These are phyloP conservation scores for Apophysomyces variabilis DNA, from an alignment of 371 early-diverging fungal species.

Conservation along the genomic window DNA sequence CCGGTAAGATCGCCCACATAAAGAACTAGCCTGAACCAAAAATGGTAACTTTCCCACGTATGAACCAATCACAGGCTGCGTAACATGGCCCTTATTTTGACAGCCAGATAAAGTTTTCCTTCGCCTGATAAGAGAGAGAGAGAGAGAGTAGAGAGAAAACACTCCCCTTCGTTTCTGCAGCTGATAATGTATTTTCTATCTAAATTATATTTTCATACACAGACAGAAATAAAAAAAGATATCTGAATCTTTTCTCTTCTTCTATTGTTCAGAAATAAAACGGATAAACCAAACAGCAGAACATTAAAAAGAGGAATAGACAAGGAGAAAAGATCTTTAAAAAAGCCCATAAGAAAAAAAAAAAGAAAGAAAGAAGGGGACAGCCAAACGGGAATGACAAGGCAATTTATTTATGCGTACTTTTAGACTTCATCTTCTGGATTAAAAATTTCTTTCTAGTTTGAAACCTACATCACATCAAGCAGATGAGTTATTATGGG, in stretches of 20 bases:
- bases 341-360: too few relatives aligned
- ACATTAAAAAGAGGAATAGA: too few relatives aligned
- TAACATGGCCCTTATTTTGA: not conserved
- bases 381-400: too few relatives aligned
- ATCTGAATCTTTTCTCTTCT: not conserved
- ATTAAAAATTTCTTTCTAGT: too few relatives aligned
- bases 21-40: not conserved
- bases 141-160: too few relatives aligned
- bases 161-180: not conserved
- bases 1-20: slow-evolving; percentile 9
- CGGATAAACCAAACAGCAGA: not conserved
- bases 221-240: not conserved
- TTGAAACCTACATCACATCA: too few relatives aligned
- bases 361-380: too few relatives aligned
- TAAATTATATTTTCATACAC: not conserved
- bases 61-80: slow-evolving; percentile 25
- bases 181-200: slow-evolving; percentile 8
- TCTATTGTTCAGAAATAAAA: not conserved
- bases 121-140: not conserved
- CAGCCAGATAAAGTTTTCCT: slow-evolving; percentile 8
- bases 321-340: too few relatives aligned
- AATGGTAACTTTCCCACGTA: slow-evolving; percentile 25
- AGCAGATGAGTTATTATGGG: too few relatives aligned
- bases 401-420: too few relatives aligned
- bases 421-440: too few relatives aligned